Evolutionary conservation across 1,284 basidiomycete species (phyloP).

Genomic region (Marasmius oreades): DNA sequence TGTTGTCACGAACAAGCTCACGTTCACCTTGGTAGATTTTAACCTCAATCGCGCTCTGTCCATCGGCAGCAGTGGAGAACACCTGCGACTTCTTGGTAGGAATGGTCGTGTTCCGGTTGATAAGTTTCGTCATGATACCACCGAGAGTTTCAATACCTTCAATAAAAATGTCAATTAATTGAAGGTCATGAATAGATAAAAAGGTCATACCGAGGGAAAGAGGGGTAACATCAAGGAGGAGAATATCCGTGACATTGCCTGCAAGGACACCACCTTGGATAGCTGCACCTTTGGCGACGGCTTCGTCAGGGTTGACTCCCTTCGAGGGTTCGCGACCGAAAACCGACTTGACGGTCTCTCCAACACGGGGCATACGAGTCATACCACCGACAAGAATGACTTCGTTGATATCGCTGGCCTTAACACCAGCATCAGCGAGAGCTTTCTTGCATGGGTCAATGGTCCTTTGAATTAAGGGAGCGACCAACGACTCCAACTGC

Average conservation of each 20-base stretch:
- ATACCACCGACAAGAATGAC: conserved; percentile 98
- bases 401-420: conserved; percentile 90
- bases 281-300: conserved; percentile 89
- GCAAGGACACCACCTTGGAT: conserved; percentile 96
- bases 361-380: conserved; percentile 96
- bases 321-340: conserved; percentile 96
- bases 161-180: conserved; percentile 3
- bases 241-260: conserved; percentile 94
- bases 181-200: not conserved
- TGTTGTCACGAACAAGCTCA: conserved; percentile 97
- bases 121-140: conserved; percentile 97
- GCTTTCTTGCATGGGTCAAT: conserved; percentile 99
- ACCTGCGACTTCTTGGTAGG: conserved; percentile 99
- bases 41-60: conserved; percentile 95
- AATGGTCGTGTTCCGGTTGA: conserved; percentile 97
- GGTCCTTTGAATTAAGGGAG: conserved; percentile 83
- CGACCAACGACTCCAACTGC: conserved; percentile 87
- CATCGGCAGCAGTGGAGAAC: conserved; percentile 97
- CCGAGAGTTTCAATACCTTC: conserved; percentile 92
- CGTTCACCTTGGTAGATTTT: conserved; percentile 99
- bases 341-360: conserved; percentile 86
- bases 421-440: conserved; percentile 86
- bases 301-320: conserved; percentile 97
- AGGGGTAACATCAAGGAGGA: conserved; percentile 95
- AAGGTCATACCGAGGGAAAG: conserved; percentile 73